These are phyloP conservation scores for Penicillium sp. DNA, from an alignment of 2,329 filamentous ascomycete genomes.

Conservation along the genomic window DNA sequence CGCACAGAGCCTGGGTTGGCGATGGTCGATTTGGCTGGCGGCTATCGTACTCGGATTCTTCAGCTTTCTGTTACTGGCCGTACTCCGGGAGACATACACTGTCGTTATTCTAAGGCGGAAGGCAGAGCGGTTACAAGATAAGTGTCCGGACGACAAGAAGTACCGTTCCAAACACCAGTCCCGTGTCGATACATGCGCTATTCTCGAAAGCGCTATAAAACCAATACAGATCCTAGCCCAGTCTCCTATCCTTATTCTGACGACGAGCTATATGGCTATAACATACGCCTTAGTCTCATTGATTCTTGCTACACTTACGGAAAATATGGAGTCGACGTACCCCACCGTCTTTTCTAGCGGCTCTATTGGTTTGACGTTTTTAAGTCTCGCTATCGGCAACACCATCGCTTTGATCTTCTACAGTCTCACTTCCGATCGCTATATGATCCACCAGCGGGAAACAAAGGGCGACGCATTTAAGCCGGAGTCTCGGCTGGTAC, in stretches of 20 bases:
- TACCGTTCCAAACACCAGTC: constrained; percentile 1
- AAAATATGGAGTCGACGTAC: constrained; percentile 2
- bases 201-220: constrained; percentile 3
- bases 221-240: constrained; percentile 2
- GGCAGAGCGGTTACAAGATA: constrained; percentile 26
- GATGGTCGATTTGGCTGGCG: constrained; percentile 53
- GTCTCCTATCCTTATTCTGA: constrained; percentile 3
- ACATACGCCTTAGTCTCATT: constrained; percentile 4
- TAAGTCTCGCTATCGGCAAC: constrained; percentile 4
- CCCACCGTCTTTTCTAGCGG: constrained; percentile 1
- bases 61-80: constrained; percentile 52
- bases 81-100: constrained; percentile 62
- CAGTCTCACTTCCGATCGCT: constrained; percentile 5
- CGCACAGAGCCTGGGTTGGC: constrained; percentile 56
- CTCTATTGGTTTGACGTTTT: constrained; percentile 4
- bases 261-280: constrained; percentile 4
- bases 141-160: constrained; percentile 4
- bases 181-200: constrained; percentile 4
- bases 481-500: constrained; percentile 1
- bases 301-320: constrained; percentile 3
- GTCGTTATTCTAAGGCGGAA: constrained; percentile 53
- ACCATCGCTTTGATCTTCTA: constrained; percentile 4
- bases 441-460: constrained; percentile 3
- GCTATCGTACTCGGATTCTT: constrained; percentile 45
- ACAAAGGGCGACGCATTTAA: constrained; percentile 1